Evolutionary conservation across 225 moss, liverwort and hornwort genomes (phyloP), one percentile per base, ranked within the genome.

Genomic region (Bryoerythrophyllum caledonicum): DNA sequence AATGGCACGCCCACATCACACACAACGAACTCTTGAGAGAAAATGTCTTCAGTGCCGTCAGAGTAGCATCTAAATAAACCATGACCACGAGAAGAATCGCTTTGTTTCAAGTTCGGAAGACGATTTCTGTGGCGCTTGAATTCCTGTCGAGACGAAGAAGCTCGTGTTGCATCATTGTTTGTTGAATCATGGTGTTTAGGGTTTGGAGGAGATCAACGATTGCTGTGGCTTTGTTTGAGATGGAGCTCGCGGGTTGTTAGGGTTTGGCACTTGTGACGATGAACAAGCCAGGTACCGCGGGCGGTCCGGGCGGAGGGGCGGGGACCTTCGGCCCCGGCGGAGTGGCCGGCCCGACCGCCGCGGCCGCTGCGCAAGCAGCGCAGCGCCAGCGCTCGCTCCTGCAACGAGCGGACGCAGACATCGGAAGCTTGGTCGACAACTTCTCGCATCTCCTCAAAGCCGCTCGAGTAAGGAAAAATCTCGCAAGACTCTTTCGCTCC

Each of bases 391-490:
- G 97, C 32, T 81, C 89, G 16, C 88, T 99, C 46, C 66, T 91
- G 68, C 97, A 99, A 77, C 78, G 93, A 65, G 93, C 88, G 28
- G 97, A 99, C 76, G 84, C 86, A 3, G 97, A 99, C 41, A 99
- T 99, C 71, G 93, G 86, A 41, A 88, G 88, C 84, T 86, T 99
- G 78, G 89, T 95, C 15, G 97, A 99, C 65, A 99, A 99, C 71
- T 99, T 99, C 76, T 95, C 90, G 26, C 97, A 99, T 79, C 86
- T 99, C 26, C 70, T 95, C 70, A 99, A 99, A 72, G 95, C 94
- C 23, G 94, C 97, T 25, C 86, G 95, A 82, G 94, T 94, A 82
- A 77, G 76, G 10, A 6, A 11, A 38, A 73, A 13, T 15, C 14
- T 6, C 48, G 6, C 13, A 43, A 0, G 16, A 15, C 6, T 49